Evolutionary conservation across 2,329 filamentous ascomycete genomes (phyloP), one percentile per base, ranked within the genome.

Genomic region (Diaporthe nobilis): DNA sequence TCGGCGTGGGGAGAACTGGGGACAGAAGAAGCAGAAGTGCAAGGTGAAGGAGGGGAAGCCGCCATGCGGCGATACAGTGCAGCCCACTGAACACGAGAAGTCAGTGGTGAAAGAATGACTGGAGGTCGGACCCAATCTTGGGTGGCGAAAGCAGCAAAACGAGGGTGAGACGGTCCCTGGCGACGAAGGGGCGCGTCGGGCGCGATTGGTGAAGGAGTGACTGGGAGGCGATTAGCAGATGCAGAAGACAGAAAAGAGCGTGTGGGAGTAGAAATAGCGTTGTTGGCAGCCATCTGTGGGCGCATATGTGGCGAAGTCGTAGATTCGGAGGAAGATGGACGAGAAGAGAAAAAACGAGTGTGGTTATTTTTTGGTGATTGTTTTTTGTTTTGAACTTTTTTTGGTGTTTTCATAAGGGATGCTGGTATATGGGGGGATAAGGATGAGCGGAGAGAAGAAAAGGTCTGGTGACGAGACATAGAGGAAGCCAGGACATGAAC

Each of bases 331-430:
- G 51, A 44, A 57, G 67, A 55, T 44, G 44, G 20, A 49, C n/a
- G 34, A 49, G 31, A 12, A 72, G 42, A n/a, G 44, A 42, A 44
- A 28, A 44, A 65, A 17, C 28, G 60, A 65, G 49, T 20, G 51
- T 55, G 49, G 22, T 44, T 44, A n/a, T 63, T 73, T 55, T 73
- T 73, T 61, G 31, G 49, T 53, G 47, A 53, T 39, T 39, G 47
- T 73, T 73, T 65, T 51, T 10, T 51, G 71, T 63, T 65, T 65
- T 73, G 51, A 55, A 72, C 12, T 73, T 17, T 73, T 73, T 73
- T 73, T 63, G 71, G n/a, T 49, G 25, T 73, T 73, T 63, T 73
- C 20, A 42, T 73, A 73, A 73, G 37, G 58, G 58, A 73, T 73
- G 71, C n/a, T 73, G 55, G 57, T 55, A 39, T 68, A 53, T 53